Evolutionary conservation across 257 asterid genomes (phyloP), one percentile per base, ranked within the genome.

Genomic region (Galeopsis tetrahit): DNA sequence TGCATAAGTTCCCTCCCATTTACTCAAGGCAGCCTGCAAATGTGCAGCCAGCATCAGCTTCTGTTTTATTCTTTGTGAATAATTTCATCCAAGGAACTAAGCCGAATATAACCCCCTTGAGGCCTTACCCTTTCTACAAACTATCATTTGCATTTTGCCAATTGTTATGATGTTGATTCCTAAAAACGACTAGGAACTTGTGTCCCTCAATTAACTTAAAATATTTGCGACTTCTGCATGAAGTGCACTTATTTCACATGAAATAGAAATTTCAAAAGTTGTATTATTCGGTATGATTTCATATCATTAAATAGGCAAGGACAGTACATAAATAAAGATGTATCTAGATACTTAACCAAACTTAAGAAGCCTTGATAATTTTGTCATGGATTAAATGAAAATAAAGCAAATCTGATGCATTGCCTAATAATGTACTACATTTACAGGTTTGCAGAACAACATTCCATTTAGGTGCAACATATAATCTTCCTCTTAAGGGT

Each of bases 1-100:
- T 39, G 49, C 55, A 38, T 46, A 6, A 70, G 39, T 68, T 13
- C 39, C 4, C 15, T 39, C 10, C 11, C 2, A 11, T 56, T 17
- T 5, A 6, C 21, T 34, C 39, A 48, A 44, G 17, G 35, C 8
- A 7, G 17, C 64, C 56, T 42, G 58, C 39, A 38, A 32, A 32
- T 76, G 10, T 59, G 28, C 46, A 60, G 70, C 66, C 52, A 1
- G 42, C 62, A 44, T 21, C 67, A 60, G 48, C 71, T 43, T 53
- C 9, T 66, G 36, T 48, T 44, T 71, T 8, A 8, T 0, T 32
- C 34, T 21, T 33, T 33, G 14, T 72, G 35, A 63, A 38, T 39
- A 72, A 3, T 15, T 63, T 44, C 35, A 2, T 60, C 8, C 13
- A 48, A 72, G 34, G 42, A 44, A 35, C 73, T 32, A 11, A 36